Base-by-base conservation (phyloP, 164 flowering plant species). In the Vitis rupestris region DNA sequence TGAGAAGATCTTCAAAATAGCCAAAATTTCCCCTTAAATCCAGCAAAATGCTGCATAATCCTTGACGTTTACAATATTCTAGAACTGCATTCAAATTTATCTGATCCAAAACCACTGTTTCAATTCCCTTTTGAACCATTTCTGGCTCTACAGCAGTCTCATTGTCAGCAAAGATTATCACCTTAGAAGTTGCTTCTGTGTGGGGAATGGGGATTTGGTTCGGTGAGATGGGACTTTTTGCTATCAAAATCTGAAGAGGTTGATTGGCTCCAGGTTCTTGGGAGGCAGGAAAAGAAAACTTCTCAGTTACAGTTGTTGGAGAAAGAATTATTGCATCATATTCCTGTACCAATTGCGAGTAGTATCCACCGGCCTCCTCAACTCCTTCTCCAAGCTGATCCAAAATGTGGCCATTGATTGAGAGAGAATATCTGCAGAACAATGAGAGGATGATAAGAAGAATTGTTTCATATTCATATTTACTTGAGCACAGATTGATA, bases 181-280 rank as follows among this genome's bases (percentile, higher is more conserved):
- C 68, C 65, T 79, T 85, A 10, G 82, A 63, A 62, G 70, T 68
- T n/a, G 60, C 75, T 52, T 80, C 81, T 12, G 63, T 56, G 10
- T 74, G 63, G 14, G 72, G 53, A 54, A 14, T n/a, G 50, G 83
- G 80, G 54, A 81, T 65, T 30, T 77, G 68, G 37, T 70, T 49
- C 2, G 64, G 75, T 57, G 81, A 68, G 74, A 44, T 61, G 48
- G 81, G 68, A 74, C 50, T 19, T 59, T 66, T 81, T 58, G 83
- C 82, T 63, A 86, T 54, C 65, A 91, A 61, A 56, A 93, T 82
- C 52, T 70, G 75, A 57, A 83, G 64, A 16, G 97, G 98, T 72
- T 91, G 99, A 59, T 82, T 92, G 68, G 94, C 94, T 64, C 84
- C 86, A 13, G 85, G 84, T 78, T 95, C 97, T 67, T 81, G 73